phyloP scores from a whole-genome alignment of 306 rosid species.

The Sicyos edulis region DNA sequence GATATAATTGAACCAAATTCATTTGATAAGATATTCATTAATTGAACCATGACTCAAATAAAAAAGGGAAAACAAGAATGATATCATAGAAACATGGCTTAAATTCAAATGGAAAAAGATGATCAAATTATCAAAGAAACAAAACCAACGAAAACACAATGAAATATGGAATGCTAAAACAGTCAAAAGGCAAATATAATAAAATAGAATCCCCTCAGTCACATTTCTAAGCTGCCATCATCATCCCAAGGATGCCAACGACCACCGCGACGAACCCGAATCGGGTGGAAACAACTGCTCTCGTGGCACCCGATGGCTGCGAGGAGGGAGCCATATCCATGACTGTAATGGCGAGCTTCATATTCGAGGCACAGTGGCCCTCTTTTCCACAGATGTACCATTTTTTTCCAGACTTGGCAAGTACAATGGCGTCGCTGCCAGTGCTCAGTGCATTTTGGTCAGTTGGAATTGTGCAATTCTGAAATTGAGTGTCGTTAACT shows the following conservation, averaged over 20 bases:
- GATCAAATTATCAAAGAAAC: too few relatives aligned
- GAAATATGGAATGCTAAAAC: not conserved
- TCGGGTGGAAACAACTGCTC: not conserved
- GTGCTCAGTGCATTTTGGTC: not conserved
- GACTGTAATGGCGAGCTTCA: conserved; percentile 5
- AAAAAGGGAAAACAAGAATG: too few relatives aligned
- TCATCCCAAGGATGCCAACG: conserved; percentile 16
- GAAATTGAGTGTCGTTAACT: not conserved
- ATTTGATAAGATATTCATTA: too few relatives aligned
- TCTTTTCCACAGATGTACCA: conserved; percentile 12
- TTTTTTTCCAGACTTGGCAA: not conserved
- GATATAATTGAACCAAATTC: too few relatives aligned
- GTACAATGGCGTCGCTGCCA: not conserved
- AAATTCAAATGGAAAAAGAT: too few relatives aligned
- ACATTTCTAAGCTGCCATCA: not conserved
- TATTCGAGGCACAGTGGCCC: not conserved
- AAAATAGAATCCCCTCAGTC: not conserved
- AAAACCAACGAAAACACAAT: not conserved
- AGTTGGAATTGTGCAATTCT: not conserved
- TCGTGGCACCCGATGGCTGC: not conserved
- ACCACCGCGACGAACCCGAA: conserved; percentile 1
- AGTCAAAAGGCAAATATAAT: not conserved
- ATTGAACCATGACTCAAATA: too few relatives aligned
- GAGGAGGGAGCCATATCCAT: not conserved
- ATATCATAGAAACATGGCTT: too few relatives aligned